Evolutionary conservation across 768 basidiomycete genomes (phyloP).

Genomic region (Boletus rubroflammeus): DNA sequence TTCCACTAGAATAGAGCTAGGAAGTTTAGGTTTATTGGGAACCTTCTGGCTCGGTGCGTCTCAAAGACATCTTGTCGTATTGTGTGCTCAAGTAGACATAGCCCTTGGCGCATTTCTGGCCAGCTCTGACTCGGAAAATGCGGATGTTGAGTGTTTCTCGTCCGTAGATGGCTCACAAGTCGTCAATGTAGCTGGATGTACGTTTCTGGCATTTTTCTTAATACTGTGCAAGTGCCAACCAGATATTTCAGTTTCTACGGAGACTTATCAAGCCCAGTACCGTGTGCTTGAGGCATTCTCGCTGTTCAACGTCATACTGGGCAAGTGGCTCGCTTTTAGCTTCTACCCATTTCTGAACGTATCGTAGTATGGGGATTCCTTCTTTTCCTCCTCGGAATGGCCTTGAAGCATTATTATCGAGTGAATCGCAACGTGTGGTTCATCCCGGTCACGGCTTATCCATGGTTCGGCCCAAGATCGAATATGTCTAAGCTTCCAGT

Average conservation of each 20-base stretch:
- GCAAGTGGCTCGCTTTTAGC: conserved; percentile 37
- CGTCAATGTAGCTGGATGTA: conserved; percentile 64
- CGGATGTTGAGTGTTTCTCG: conserved; percentile 80
- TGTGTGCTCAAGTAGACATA: conserved; percentile 29
- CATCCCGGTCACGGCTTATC: conserved; percentile 63
- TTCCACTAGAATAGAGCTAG: conserved; percentile 72
- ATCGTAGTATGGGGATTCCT: conserved; percentile 47
- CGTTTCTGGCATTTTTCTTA: conserved; percentile 30
- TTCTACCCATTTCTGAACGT: conserved; percentile 7
- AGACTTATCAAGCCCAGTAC: conserved; percentile 88
- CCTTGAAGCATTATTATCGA: conserved; percentile 40
- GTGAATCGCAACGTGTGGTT: conserved; percentile 60
- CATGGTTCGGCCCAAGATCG: conserved; percentile 58
- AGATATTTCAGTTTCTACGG: conserved; percentile 61
- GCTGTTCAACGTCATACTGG: conserved; percentile 68
- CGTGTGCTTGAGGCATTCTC: conserved; percentile 79
- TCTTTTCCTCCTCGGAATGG: conserved; percentile 41
- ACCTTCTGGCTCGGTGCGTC: conserved; percentile 75
- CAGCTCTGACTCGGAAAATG: conserved; percentile 72
- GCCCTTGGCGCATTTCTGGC: conserved; percentile 72
- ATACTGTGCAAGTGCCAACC: background rate
- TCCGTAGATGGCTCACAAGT: conserved; percentile 48
- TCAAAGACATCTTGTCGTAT: background rate
- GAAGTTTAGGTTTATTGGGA: conserved; percentile 65
- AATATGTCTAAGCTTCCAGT: conserved; percentile 39